A percentile compares a stretch with the other conserved stretches of the same genome.
These are phyloP conservation scores for Ophiocordyceps sinensis DNA, from an alignment of 2,329 filamentous ascomycete genomes.

Conservation along the genomic window DNA sequence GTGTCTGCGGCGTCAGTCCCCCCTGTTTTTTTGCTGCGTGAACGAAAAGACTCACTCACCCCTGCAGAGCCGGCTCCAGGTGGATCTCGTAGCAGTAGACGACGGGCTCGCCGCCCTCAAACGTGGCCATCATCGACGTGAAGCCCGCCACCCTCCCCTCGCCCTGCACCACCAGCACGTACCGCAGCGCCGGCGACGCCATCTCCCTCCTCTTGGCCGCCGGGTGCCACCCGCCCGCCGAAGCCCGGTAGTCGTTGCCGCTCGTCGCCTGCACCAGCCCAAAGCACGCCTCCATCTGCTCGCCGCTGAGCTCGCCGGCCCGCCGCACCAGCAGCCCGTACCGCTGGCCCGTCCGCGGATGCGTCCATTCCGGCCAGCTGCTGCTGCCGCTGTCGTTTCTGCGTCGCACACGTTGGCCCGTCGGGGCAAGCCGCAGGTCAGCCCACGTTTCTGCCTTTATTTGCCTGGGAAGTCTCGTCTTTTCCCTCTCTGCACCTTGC, in stretches of 20 bases:
- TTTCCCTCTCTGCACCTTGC: background rate
- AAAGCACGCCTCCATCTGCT: slow-evolving; percentile 39
- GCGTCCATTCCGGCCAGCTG: slow-evolving; percentile 30
- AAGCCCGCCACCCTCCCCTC: slow-evolving; percentile 32
- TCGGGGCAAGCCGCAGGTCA: no score
- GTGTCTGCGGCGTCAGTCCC: background rate
- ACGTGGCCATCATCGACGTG: slow-evolving; percentile 57
- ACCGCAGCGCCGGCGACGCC: slow-evolving; percentile 51
- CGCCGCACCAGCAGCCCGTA: slow-evolving; percentile 31
- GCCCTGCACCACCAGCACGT: slow-evolving; percentile 39
- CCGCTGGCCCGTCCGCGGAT: slow-evolving; percentile 26
- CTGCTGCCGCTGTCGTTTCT: background rate
- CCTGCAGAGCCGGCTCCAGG: slow-evolving; percentile 38
- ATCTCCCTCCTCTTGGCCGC: slow-evolving; percentile 51
- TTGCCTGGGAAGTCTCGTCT: no score
- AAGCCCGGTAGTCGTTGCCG: slow-evolving; percentile 45
- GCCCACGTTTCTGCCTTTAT: no score
- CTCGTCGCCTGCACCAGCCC: slow-evolving; percentile 48
- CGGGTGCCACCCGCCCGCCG: slow-evolving; percentile 48
- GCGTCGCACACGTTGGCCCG: no score
- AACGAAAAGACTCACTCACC: no score
- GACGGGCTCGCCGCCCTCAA: slow-evolving; percentile 50
- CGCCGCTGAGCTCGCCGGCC: slow-evolving; percentile 21
- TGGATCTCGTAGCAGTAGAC: slow-evolving; percentile 74
- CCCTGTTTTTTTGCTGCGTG: no score